phyloP scores from a whole-genome alignment of 2,329 filamentous ascomycete species.

The Periconia digitata region DNA sequence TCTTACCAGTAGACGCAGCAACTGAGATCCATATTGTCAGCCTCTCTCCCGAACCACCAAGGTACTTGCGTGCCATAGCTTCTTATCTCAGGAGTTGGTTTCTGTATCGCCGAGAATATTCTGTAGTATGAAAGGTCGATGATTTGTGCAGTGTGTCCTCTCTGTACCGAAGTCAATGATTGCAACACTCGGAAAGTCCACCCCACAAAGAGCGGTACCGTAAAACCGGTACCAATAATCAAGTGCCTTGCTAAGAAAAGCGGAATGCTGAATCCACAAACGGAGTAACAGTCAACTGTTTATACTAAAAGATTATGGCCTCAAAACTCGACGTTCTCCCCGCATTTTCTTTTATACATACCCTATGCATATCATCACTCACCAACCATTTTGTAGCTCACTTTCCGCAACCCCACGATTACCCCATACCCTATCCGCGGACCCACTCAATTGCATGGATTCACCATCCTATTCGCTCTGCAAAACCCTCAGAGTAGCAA shows the following conservation, averaged over 20 bases:
- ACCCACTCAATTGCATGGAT: not conserved
- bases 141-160: not conserved
- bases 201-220: not conserved
- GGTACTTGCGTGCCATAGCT: conserved; percentile 51
- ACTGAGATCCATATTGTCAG: conserved; percentile 58
- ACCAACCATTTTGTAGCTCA: not conserved
- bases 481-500: not conserved
- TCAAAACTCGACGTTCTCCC: not conserved
- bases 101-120: not conserved
- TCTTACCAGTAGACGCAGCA: conserved; percentile 36
- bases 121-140: not conserved
- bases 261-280: not conserved
- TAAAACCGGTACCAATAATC: not conserved
- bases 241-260: not conserved
- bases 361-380: not conserved
- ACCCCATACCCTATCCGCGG: not conserved
- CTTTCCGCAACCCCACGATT: not conserved
- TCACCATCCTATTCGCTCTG: not conserved
- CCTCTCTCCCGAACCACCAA: conserved; percentile 53
- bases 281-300: not conserved
- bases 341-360: not conserved
- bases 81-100: not conserved
- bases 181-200: not conserved
- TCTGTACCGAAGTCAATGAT: not conserved
- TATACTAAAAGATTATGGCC: not conserved